phyloP scores from a whole-genome alignment of 2,329 filamentous ascomycete genomes.

The Reticulascus tulasneorum region DNA sequence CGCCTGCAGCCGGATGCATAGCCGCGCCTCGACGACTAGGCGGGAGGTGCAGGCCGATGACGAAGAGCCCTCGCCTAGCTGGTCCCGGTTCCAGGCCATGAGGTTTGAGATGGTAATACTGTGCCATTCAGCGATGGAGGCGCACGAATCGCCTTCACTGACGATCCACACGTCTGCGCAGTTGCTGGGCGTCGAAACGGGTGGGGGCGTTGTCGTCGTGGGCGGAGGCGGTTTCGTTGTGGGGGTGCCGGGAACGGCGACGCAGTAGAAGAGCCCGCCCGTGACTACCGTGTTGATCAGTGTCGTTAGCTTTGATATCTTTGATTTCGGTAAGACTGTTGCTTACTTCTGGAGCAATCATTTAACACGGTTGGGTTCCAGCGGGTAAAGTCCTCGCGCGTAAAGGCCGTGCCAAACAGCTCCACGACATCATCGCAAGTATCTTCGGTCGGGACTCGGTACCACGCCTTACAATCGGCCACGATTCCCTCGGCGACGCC shows the following conservation, averaged over 20 bases:
- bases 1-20: no score
- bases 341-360: no score
- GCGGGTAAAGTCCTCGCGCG: slow-evolving; percentile 6
- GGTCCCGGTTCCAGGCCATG: slow-evolving; percentile 3
- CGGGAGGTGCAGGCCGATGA: no score
- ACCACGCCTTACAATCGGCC: slow-evolving; percentile 5
- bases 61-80: no score
- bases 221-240: no score
- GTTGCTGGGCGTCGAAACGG: no score
- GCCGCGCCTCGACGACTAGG: no score
- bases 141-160: slow-evolving; percentile 1
- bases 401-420: not conserved
- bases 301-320: no score
- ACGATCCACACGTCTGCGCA: slow-evolving; percentile 11
- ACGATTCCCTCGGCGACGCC: slow-evolving; percentile 3
- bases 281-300: slow-evolving; percentile 11
- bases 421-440: slow-evolving; percentile 7
- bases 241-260: slow-evolving; percentile 13
- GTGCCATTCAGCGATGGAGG: not conserved
- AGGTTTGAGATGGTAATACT: slow-evolving; percentile 1
- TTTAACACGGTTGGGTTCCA: no score
- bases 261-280: slow-evolving; percentile 16
- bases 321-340: no score
- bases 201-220: no score
- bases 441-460: no score